Conservation (phyloP, 2,329 filamentous ascomycete genomes). For the Cryphonectria nitschkei region DNA sequence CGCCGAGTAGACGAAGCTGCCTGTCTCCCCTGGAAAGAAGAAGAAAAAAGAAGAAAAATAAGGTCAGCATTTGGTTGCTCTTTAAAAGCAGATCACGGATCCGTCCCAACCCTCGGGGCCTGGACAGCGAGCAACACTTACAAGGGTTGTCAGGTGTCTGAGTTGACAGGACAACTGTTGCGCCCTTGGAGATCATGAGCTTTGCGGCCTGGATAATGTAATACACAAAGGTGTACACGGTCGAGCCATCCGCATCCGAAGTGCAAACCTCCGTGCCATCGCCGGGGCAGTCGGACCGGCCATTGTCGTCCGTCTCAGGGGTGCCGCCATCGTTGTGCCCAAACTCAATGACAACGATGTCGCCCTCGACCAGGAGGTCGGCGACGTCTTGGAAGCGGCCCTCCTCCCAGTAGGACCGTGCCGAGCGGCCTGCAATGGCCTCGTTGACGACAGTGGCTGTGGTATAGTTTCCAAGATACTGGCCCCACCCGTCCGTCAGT, state of each 20-base stretch:
- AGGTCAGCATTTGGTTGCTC: background rate
- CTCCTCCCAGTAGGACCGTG: slow-evolving; percentile 65
- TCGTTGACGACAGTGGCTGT: slow-evolving; percentile 57
- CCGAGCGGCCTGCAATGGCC: slow-evolving; percentile 64
- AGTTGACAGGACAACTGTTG: slow-evolving; percentile 60
- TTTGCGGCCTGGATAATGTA: slow-evolving; percentile 36
- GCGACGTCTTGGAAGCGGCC: slow-evolving; percentile 62
- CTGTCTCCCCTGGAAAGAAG: slow-evolving; percentile 54
- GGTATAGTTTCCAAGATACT: slow-evolving; percentile 56
- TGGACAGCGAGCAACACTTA: background rate
- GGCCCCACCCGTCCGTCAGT: slow-evolving; percentile 58
- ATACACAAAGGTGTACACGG: slow-evolving; percentile 38
- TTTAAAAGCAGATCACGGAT: no score
- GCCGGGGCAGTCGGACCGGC: slow-evolving; percentile 60
- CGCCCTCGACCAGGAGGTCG: slow-evolving; percentile 52
- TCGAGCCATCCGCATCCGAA: slow-evolving; percentile 38
- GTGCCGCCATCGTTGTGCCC: slow-evolving; percentile 72
- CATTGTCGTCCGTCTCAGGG: slow-evolving; percentile 58
- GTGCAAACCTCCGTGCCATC: slow-evolving; percentile 55
- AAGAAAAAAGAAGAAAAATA: background rate
- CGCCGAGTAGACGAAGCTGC: slow-evolving; percentile 49
- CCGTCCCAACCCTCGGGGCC: no score
- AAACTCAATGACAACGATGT: slow-evolving; percentile 71
- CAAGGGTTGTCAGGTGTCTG: slow-evolving; percentile 63
- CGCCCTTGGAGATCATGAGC: slow-evolving; percentile 55